Evolutionary conservation across 148 eudicot species (phyloP).

Genomic region (Rhododendron molle): DNA sequence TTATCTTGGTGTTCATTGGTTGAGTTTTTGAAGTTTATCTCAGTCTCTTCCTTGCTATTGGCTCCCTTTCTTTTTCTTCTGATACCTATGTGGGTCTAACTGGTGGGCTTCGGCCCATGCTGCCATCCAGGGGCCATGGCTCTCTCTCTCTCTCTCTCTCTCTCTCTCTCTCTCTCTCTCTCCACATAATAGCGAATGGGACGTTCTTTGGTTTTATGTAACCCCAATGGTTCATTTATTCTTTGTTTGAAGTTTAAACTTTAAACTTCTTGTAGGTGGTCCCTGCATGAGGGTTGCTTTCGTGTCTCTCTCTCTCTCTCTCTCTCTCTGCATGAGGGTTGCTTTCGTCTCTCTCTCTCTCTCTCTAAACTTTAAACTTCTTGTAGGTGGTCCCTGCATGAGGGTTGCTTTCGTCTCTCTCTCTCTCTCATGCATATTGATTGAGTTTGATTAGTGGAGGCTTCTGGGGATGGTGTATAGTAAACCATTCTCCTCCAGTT

Average conservation of each 20-base stretch:
- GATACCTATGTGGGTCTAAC: background rate
- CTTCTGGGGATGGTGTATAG: background rate
- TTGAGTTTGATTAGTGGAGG: background rate
- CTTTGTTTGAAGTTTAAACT: background rate
- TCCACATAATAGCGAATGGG: background rate
- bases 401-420: constrained; percentile 8
- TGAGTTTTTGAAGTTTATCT: background rate
- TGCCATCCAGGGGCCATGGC: background rate
- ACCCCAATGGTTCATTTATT: background rate
- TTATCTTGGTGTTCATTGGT: constrained; percentile 4
- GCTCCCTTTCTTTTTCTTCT: background rate
- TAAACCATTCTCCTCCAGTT: constrained; percentile 3
- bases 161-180: background rate
- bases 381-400: background rate
- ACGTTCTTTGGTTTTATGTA: background rate
- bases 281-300: constrained; percentile 4
- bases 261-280: background rate
- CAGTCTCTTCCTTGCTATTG: background rate
- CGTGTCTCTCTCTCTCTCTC: background rate
- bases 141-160: background rate
- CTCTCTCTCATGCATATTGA: background rate
- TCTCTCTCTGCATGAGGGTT: background rate
- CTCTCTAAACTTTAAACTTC: background rate
- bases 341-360: background rate
- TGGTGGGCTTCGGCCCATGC: background rate